Conservation (phyloP, 306 rosid species). For the Comarum palustre region DNA sequence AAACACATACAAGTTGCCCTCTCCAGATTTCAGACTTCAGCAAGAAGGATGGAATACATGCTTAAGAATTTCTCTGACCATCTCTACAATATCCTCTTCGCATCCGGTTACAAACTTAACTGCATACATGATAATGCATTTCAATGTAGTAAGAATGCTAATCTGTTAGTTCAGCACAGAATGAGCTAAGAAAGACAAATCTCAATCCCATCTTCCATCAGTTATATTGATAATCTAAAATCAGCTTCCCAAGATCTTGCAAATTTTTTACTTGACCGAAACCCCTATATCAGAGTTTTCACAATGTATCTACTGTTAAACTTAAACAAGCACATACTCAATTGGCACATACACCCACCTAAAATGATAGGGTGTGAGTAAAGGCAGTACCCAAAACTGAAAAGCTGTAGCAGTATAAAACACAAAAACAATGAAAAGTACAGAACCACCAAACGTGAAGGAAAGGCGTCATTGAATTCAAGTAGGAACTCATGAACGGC, state of each 20-base stretch:
- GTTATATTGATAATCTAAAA: neutral
- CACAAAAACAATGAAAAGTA: neutral
- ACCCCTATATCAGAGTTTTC: neutral
- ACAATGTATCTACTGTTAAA: neutral
- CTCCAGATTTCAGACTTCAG: conserved; percentile 18
- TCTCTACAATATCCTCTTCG: conserved; percentile 50
- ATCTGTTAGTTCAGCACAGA: neutral
- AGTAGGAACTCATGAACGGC: neutral
- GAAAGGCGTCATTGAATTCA: neutral
- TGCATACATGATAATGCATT: conserved; percentile 29
- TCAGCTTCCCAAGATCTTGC: neutral
- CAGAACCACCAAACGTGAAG: neutral
- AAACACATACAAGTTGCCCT: neutral
- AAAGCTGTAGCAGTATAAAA: neutral
- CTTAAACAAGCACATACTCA: neutral
- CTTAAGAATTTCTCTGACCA: conserved; percentile 51
- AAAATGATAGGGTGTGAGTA: neutral
- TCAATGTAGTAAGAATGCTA: conserved; percentile 21
- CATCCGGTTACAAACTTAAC: conserved; percentile 58
- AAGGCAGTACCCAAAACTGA: neutral
- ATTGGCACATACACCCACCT: neutral
- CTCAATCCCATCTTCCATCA: neutral
- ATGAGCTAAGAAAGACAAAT: neutral
- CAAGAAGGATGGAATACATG: conserved; percentile 57
- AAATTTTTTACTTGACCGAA: neutral